Conservation (phyloP, 306 rosid species). For the Luffa acutangula region DNA sequence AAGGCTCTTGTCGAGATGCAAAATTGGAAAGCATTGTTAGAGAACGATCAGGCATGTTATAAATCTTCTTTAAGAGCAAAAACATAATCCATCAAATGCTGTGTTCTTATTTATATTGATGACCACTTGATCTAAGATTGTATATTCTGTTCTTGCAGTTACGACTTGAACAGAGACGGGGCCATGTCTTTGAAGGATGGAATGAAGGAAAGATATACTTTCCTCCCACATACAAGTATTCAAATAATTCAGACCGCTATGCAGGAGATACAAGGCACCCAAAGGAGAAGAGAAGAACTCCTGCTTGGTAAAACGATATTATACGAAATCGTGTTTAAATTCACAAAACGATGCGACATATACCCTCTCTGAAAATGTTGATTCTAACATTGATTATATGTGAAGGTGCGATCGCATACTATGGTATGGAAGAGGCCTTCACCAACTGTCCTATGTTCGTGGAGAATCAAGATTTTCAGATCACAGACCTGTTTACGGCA, state of each 20-base stretch:
- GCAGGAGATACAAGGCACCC: constrained; percentile 77
- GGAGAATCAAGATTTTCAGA: constrained; percentile 96
- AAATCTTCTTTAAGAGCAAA: background rate
- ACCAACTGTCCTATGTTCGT: constrained; percentile 83
- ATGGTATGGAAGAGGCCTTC: constrained; percentile 93
- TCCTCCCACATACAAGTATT: constrained; percentile 98
- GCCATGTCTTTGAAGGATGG: constrained; percentile 88
- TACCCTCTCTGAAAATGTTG: background rate
- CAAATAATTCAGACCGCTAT: constrained; percentile 87
- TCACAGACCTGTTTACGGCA: constrained; percentile 87
- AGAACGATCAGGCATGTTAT: constrained; percentile 86
- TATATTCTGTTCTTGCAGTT: constrained; percentile 42
- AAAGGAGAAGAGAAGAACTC: constrained; percentile 96
- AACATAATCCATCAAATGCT: background rate
- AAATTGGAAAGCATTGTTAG: constrained; percentile 79
- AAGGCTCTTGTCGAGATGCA: constrained; percentile 98
- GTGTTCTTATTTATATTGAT: background rate
- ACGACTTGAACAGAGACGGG: constrained; percentile 64
- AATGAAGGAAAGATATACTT: constrained; percentile 86
- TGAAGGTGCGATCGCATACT: constrained; percentile 97
- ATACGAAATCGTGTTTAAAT: background rate
- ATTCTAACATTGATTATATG: background rate
- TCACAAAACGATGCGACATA: background rate
- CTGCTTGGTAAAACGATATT: constrained; percentile 62
- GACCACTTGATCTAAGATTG: constrained; percentile 19